Evolutionary conservation across 2,329 filamentous ascomycete species (phyloP), one percentile per base, ranked within the genome.

Genomic region (Fusarium sp.): DNA sequence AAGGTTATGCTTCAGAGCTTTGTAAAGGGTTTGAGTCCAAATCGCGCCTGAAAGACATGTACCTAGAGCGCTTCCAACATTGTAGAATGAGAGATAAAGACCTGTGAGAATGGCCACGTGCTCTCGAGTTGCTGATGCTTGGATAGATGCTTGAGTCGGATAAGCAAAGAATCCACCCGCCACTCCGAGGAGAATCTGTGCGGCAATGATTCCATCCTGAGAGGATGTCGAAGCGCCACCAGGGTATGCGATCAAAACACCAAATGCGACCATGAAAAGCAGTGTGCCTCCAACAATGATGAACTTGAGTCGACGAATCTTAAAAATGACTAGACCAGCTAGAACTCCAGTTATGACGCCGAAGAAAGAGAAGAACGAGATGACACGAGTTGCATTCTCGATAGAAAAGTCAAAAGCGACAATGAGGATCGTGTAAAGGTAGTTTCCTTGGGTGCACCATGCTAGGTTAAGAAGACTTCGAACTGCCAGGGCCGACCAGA

Each of bases 401-500:
- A 88, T 81, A 6, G 85, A 85, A 73, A 90, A 88, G 75, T 89
- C 85, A 71, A 90, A 91, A 5, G 85, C 85, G 15, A 91, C 87
- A 12, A 87, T 78, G 6, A 91, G 85, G 0, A 91, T 85, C 0
- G 89, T 90, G 76, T 86, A 91, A 0, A 91, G 81, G 72, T 87
- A 91, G 74, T 90, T 87, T 39, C 86, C 88, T 75, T 91, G 89
- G 26, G 89, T 82, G 55, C 85, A 86, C 88, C 88, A 91, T 6
- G 85, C 82, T 65, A 86, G 84, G 75, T 85, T 87, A 48, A 88
- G 81, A 61, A 86, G 75, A 62, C 81, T 80, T 6, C 84, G 85
- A 47, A 91, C 88, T 1, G 86, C 88, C 15, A 91, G 79, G 1
- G 89, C 86, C 5, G 86, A 87, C 88, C 89, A 91, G 3, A 91